Base-by-base conservation (phyloP, 129 eudicot species). In the Escallonia herrerae region DNA sequence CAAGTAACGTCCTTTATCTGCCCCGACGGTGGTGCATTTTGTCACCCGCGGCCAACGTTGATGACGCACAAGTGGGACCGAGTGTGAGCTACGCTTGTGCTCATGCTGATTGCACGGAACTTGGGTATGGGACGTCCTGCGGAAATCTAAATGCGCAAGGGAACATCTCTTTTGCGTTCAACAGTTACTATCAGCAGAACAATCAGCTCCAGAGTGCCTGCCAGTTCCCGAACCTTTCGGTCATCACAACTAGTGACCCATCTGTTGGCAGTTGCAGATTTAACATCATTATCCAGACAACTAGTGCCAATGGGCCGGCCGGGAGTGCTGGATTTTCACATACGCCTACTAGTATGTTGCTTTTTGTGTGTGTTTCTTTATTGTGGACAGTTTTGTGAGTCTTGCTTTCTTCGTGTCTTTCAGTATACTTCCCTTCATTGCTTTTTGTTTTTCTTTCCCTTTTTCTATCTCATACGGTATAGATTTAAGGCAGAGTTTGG, bases 81-180 rank as follows among this genome's bases (percentile, higher is more conserved):
- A 80, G 86, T 40, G 83, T 84, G 68, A 84, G 83, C 74, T 84
- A 84, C 5, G 90, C 90, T 4, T 84, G 90, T 62, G 77, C 69
- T 9, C 86, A 46, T 0, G 94, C 76, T 3, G 94, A 86, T 51
- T 86, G 94, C 77, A 82, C 94, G 15, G 54, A 77, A 49, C 86
- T 86, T 6, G 94, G 94, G 12, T 82, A 77, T 22, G 74, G 73
- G 47, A 86, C 84, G 38, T 79, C 94, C 48, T 86, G 94, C 56
- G 79, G 82, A 4, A 60, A 46, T 39, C 54, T 86, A 77, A 86
- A 82, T 22, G 86, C 75, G 3, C 69, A 40, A 51, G 89, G 74
- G 39, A 86, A 82, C 42, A 52, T 80, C 11, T 82, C 94, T 2
- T 86, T 74, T 11, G 94, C 94, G 4, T 86, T 73, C 41, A 86